Conservation (phyloP, 208 protist species). For the Leishmania turanica region DNA sequence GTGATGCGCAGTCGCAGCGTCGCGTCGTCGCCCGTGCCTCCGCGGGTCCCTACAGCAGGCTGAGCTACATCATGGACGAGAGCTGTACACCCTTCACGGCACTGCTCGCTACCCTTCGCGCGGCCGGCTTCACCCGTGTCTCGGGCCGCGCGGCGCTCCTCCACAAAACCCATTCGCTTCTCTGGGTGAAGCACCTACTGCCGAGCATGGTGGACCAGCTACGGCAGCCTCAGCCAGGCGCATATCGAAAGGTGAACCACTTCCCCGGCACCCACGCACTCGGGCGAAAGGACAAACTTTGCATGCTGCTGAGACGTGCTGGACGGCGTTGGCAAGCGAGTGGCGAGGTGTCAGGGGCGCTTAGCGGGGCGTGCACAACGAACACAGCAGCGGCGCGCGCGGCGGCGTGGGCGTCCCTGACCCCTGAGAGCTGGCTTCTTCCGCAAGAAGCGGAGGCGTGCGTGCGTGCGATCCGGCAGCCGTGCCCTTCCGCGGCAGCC, state of each 20-base stretch:
- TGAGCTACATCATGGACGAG: slow-evolving; percentile 52
- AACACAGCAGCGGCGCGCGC: slow-evolving; percentile 1
- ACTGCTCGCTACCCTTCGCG: slow-evolving; percentile 49
- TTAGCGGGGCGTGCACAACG: not conserved
- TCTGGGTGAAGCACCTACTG: slow-evolving; percentile 68
- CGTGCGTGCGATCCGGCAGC: slow-evolving; percentile 23
- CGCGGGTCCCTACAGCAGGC: slow-evolving; percentile 8
- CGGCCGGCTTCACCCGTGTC: slow-evolving; percentile 48
- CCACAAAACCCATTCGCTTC: slow-evolving; percentile 52
- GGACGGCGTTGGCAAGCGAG: slow-evolving; percentile 25
- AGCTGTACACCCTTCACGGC: slow-evolving; percentile 61
- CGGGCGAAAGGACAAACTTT: slow-evolving; percentile 83
- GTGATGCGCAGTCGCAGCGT: not conserved
- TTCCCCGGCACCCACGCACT: slow-evolving; percentile 87
- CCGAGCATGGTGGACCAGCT: slow-evolving; percentile 39
- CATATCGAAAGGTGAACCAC: slow-evolving; percentile 88
- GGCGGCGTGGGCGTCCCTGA: slow-evolving; percentile 14
- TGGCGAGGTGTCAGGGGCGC: not conserved
- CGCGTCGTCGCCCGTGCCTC: slow-evolving; percentile 1
- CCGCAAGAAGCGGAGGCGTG: slow-evolving; percentile 54
- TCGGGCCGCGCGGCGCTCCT: slow-evolving; percentile 32
- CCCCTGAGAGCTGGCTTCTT: slow-evolving; percentile 39
- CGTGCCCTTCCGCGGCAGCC: slow-evolving; percentile 11
- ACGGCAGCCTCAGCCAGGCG: not conserved
- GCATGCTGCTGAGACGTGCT: slow-evolving; percentile 43